phyloP scores from a whole-genome alignment of 2,329 filamentous ascomycete genomes.

The Diplocarpon rosae region DNA sequence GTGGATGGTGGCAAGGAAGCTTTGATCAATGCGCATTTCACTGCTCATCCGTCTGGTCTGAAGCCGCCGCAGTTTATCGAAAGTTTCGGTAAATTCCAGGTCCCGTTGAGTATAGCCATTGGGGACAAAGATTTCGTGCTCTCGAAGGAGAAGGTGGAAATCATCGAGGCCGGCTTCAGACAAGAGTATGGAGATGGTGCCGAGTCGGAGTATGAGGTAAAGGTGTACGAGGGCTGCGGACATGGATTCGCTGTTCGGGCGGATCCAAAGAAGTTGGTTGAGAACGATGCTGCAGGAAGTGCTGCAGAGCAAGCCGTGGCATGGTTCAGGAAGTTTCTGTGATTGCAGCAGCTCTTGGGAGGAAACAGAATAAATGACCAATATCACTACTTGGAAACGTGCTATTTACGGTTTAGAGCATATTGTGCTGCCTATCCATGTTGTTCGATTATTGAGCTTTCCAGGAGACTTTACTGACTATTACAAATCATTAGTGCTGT shows the following conservation, averaged over 20 bases:
- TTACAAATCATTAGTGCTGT: no score
- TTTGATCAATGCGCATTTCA: slow-evolving; percentile 40
- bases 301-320: slow-evolving; percentile 30
- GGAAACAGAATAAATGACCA: no score
- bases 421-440: no score
- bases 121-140: slow-evolving; percentile 35
- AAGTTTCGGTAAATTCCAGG: slow-evolving; percentile 22
- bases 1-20: slow-evolving; percentile 1
- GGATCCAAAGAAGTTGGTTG: slow-evolving; percentile 26
- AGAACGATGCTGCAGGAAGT: slow-evolving; percentile 25
- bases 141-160: slow-evolving; percentile 21
- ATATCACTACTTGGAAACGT: no score
- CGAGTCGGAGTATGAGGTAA: slow-evolving; percentile 20
- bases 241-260: slow-evolving; percentile 33
- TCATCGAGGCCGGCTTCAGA: slow-evolving; percentile 19
- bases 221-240: slow-evolving; percentile 29
- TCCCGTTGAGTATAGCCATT: slow-evolving; percentile 37
- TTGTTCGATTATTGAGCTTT: no score
- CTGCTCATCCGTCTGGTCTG: slow-evolving; percentile 41
- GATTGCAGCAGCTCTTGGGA: no score
- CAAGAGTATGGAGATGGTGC: slow-evolving; percentile 12
- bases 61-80: slow-evolving; percentile 35
- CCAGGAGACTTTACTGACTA: no score
- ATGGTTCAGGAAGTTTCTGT: slow-evolving; percentile 25
- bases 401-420: no score